Base-by-base conservation (phyloP, 2,329 filamentous ascomycete genomes). In the Talaromyces amestolkiae region DNA sequence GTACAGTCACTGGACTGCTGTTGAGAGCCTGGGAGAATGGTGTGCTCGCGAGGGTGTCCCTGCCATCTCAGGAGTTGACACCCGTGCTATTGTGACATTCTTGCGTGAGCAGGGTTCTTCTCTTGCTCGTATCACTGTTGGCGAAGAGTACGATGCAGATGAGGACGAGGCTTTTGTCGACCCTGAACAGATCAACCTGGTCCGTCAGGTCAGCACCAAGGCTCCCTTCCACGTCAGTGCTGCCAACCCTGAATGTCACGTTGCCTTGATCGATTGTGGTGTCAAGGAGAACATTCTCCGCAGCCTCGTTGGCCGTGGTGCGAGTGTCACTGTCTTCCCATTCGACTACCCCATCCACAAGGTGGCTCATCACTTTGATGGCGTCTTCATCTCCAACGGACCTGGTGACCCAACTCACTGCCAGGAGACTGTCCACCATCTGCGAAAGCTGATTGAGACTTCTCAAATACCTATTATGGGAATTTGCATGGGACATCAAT, bases 221-320 rank as follows among this genome's bases (percentile, higher is more conserved):
- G 91, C 93, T 69, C 95, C 95, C 49, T 99, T 98, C 84, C 92
- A 98, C 74, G 91, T 98, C 70, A 90, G 91, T 78, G 93, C 93
- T 61, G 87, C 89, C 37, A 87, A 90, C 70, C 92, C 94, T 69
- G 88, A 90, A 74, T 89, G 92, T 78, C 95, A 99, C 82, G 88
- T 99, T 72, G 95, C 94, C 66, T 86, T 99, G 71, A 90, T 99
- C 76, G 95, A 99, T 82, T 99, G 95, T 75, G 95, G 95, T 84
- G 95, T 98, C 72, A 99, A 99, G 78, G 95, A 99, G 87, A 99
- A 99, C 84, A 99, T 99, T 74, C 89, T 99, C 67, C 92, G 95
- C 75, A 96, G 91, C 78, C 85, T 99, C 67, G 93, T 98, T 75
- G 89, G 87, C 80, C 93, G 95, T 69, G 95, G 95, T 67, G 92